A percentile compares a stretch with the other conserved stretches of the same genome.
phyloP scores from a whole-genome alignment of 331 rosid species.

The Erythrophleum ivorense region DNA sequence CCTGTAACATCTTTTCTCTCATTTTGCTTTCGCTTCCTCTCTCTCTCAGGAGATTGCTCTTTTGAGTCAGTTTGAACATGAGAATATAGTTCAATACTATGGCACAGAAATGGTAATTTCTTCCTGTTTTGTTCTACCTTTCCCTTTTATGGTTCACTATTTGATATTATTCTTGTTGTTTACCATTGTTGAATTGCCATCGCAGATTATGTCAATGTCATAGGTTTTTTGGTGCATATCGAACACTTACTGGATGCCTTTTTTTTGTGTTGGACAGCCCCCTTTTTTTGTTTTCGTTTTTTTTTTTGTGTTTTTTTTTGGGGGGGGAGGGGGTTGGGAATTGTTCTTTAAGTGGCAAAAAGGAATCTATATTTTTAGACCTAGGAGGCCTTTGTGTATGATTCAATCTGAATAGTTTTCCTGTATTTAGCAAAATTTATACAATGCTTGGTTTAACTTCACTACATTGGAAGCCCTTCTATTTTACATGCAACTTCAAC shows the following conservation, averaged over 20 bases:
- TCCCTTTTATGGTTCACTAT: conserved; percentile 18
- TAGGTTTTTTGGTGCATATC: conserved; percentile 18
- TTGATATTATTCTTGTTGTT: conserved; percentile 30
- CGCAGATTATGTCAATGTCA: conserved; percentile 21
- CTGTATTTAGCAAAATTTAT: conserved; percentile 19
- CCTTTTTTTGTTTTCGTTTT: too few species aligned
- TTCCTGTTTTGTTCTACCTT: conserved; percentile 29
- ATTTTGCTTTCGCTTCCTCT: conserved; percentile 20
- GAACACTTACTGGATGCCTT: conserved; percentile 10
- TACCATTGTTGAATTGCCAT: conserved; percentile 26
- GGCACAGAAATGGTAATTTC: conserved; percentile 82
- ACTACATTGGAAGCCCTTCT: neutral
- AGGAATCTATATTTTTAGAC: conserved; percentile 24
- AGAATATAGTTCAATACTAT: conserved; percentile 85
- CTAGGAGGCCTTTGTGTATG: conserved; percentile 16
- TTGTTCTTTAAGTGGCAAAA: neutral
- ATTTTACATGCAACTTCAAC: neutral
- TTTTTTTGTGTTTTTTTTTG: too few species aligned
- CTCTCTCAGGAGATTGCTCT: conserved; percentile 89
- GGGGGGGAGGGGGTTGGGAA: neutral
- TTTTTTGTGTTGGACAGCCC: too few species aligned
- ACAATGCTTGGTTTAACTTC: conserved; percentile 19
- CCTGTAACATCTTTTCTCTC: conserved; percentile 19
- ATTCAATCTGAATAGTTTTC: conserved; percentile 21
- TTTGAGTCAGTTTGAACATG: conserved; percentile 91